Conservation (phyloP, 2,329 filamentous ascomycete genomes). For the Aquanectria penicillioides region DNA sequence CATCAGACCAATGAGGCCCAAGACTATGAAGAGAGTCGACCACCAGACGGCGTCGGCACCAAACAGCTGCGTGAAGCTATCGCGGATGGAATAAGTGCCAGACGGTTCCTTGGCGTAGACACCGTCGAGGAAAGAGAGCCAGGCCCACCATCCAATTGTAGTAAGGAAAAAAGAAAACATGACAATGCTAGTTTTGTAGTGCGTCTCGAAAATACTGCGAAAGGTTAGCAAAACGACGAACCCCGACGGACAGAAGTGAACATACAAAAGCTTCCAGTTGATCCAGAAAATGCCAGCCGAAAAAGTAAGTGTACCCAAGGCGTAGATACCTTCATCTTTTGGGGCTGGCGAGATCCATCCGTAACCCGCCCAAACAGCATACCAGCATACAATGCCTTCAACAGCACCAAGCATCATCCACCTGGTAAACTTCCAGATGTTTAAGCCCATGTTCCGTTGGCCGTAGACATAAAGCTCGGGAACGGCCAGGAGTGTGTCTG, state of each 20-base stretch:
- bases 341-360: conserved; percentile 59
- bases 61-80: conserved; percentile 72
- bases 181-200: conserved; percentile 77
- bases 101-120: conserved; percentile 64
- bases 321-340: conserved; percentile 75
- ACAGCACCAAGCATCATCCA: conserved; percentile 82
- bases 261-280: conserved; percentile 79
- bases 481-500: conserved; percentile 88
- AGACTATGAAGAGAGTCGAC: conserved; percentile 72
- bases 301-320: conserved; percentile 78
- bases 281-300: conserved; percentile 77
- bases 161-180: conserved; percentile 67
- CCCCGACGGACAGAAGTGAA: conserved; percentile 26
- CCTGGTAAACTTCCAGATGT: conserved; percentile 75
- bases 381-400: conserved; percentile 80
- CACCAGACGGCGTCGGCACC: conserved; percentile 80
- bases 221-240: conserved; percentile 32
- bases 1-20: conserved; percentile 68
- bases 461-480: conserved; percentile 91
- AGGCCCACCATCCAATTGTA: conserved; percentile 73
- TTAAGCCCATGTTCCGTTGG: conserved; percentile 77
- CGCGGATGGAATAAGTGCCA: conserved; percentile 72
- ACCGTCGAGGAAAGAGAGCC: conserved; percentile 77
- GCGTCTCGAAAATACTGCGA: conserved; percentile 74
- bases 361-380: conserved; percentile 66